phyloP scores from a whole-genome alignment of 1,284 basidiomycete genomes.

The Schizopora paradoxa region DNA sequence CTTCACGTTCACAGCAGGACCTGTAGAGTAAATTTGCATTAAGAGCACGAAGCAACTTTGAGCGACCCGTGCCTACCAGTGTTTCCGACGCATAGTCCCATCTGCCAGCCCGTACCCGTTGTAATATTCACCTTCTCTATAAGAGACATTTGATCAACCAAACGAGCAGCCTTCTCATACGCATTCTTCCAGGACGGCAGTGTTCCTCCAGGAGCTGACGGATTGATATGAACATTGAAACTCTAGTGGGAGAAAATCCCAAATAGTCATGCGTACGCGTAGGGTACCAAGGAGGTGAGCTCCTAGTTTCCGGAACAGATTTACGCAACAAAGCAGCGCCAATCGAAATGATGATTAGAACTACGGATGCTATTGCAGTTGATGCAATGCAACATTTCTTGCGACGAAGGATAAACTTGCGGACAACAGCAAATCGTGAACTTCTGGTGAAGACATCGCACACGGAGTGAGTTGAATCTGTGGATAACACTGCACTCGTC shows the following conservation, averaged over 20 bases:
- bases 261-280: constrained; percentile 7
- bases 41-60: neutral
- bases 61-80: constrained; percentile 6
- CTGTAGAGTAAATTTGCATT: neutral
- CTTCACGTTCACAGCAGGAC: constrained; percentile 12
- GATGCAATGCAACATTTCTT: neutral
- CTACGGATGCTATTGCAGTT: neutral
- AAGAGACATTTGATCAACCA: constrained; percentile 16
- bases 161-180: constrained; percentile 13
- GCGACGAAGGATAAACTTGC: neutral
- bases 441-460: neutral
- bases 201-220: constrained; percentile 14
- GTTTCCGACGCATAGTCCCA: constrained; percentile 17
- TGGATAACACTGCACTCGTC: neutral
- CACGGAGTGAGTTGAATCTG: neutral
- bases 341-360: neutral
- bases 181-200: constrained; percentile 11
- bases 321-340: constrained; percentile 7
- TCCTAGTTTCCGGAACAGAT: constrained; percentile 10
- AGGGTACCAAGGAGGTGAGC: constrained; percentile 17
- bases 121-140: constrained; percentile 18
- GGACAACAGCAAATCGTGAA: neutral
- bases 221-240: neutral
- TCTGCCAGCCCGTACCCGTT: constrained; percentile 18
- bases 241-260: neutral